Conservation (phyloP, 1,284 basidiomycete genomes). For the Sanghuangporus sanghuang region DNA sequence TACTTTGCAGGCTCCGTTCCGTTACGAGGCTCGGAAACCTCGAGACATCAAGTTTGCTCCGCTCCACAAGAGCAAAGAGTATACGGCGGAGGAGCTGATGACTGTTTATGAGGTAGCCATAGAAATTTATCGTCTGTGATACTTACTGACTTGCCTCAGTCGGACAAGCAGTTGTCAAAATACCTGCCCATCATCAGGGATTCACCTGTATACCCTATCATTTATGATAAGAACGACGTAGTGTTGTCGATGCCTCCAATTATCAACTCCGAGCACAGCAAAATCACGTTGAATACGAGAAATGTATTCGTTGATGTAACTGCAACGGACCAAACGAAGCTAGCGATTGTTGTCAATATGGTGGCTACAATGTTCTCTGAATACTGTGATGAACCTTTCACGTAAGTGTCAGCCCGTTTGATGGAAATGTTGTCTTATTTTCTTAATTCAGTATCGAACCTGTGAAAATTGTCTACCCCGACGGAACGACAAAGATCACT, state of each 20-base stretch:
- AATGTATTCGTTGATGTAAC: constrained; percentile 98
- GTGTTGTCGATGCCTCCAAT: constrained; percentile 98
- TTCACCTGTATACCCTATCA: constrained; percentile 95
- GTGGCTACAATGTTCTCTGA: constrained; percentile 97
- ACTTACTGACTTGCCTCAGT: constrained; percentile 40
- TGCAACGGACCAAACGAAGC: constrained; percentile 96
- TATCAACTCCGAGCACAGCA: constrained; percentile 96
- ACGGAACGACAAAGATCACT: constrained; percentile 73
- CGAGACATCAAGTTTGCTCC: constrained; percentile 89
- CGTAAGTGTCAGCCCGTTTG: constrained; percentile 45
- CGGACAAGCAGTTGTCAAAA: constrained; percentile 85
- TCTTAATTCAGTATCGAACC: constrained; percentile 72
- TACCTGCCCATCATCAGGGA: constrained; percentile 94
- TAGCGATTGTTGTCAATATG: constrained; percentile 93
- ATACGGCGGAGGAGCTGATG: constrained; percentile 86
- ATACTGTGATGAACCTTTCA: constrained; percentile 89
- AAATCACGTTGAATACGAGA: constrained; percentile 91
- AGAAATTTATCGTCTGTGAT: neutral
- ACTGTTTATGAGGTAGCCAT: constrained; percentile 74
- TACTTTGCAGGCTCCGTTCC: constrained; percentile 82
- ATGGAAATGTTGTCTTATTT: neutral
- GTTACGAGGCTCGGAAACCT: constrained; percentile 88
- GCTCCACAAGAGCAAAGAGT: constrained; percentile 70
- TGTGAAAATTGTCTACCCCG: constrained; percentile 74
- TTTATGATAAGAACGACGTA: constrained; percentile 84